These are phyloP conservation scores for Fraxinus pennsylvanica DNA, from an alignment of 257 asterid genomes.

Conservation along the genomic window DNA sequence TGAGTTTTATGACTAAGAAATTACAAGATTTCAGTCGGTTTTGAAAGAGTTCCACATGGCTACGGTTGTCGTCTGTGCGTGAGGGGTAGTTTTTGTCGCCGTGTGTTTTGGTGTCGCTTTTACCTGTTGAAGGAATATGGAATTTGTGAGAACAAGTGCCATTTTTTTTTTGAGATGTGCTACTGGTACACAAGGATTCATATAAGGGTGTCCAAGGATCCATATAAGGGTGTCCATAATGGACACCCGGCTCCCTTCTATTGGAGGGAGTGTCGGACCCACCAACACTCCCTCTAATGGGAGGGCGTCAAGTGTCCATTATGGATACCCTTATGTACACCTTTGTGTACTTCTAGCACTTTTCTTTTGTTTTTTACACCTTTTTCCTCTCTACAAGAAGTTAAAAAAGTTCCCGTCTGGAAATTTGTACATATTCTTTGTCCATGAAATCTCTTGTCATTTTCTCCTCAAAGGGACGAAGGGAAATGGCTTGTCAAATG, in stretches of 20 bases:
- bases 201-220: no score
- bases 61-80: conserved; percentile 57
- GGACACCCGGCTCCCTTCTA: no score
- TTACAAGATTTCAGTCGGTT: conserved; percentile 25
- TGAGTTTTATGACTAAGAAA: conserved; percentile 24
- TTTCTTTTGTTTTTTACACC: conserved; percentile 2
- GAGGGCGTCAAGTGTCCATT: no score
- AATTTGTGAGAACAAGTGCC: conserved; percentile 78
- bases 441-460: conserved; percentile 38
- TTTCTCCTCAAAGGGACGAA: conserved; percentile 29
- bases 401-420: conserved; percentile 18
- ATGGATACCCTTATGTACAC: no score
- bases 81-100: conserved; percentile 28
- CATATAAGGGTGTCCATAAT: no score
- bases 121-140: conserved; percentile 63
- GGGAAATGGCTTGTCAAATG: conserved; percentile 11
- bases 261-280: no score
- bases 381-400: conserved; percentile 18
- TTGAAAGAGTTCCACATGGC: conserved; percentile 36
- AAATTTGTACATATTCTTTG: conserved; percentile 44
- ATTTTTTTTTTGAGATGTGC: not conserved
- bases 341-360: no score
- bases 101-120: conserved; percentile 42
- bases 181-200: no score
- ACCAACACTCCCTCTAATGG: no score